phyloP scores from a whole-genome alignment of 2,329 filamentous ascomycete genomes.

The Aspergillus novoparasiticus region DNA sequence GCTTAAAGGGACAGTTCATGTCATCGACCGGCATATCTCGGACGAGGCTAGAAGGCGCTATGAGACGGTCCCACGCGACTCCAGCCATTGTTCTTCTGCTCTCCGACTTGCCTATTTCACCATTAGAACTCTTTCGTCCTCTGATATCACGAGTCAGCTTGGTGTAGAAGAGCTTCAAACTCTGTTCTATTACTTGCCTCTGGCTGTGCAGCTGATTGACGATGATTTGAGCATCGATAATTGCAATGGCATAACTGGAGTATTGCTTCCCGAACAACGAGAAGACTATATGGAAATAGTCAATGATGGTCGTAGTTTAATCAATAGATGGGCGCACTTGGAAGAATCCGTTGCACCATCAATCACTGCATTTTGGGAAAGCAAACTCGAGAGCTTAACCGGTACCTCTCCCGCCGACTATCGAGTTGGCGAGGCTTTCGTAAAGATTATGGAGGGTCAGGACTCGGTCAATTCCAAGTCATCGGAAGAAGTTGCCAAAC shows the following conservation, averaged over 20 bases:
- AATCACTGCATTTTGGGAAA: constrained; percentile 37
- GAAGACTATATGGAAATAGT: constrained; percentile 57
- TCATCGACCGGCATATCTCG: constrained; percentile 51
- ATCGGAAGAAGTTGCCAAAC: constrained; percentile 34
- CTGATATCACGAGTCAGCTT: constrained; percentile 37
- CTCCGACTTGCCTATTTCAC: constrained; percentile 76
- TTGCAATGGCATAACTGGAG: constrained; percentile 56
- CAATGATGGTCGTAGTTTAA: constrained; percentile 51
- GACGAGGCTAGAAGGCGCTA: constrained; percentile 26
- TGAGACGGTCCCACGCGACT: constrained; percentile 58
- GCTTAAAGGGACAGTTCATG: constrained; percentile 69
- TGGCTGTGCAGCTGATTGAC: constrained; percentile 60
- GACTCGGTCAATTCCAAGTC: constrained; percentile 31
- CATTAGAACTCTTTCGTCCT: constrained; percentile 56
- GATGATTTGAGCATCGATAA: constrained; percentile 62
- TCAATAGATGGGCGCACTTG: constrained; percentile 47
- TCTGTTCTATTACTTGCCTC: constrained; percentile 54
- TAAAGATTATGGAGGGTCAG: constrained; percentile 40
- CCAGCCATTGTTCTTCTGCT: constrained; percentile 69
- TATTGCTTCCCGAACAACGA: constrained; percentile 52
- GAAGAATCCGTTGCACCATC: constrained; percentile 21
- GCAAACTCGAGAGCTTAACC: constrained; percentile 33
- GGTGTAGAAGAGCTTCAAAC: constrained; percentile 37
- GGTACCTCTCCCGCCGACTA: constrained; percentile 39
- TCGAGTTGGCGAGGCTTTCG: constrained; percentile 44